Base-by-base conservation (phyloP, 2,329 filamentous ascomycete species). In the Colletotrichum melonis region DNA sequence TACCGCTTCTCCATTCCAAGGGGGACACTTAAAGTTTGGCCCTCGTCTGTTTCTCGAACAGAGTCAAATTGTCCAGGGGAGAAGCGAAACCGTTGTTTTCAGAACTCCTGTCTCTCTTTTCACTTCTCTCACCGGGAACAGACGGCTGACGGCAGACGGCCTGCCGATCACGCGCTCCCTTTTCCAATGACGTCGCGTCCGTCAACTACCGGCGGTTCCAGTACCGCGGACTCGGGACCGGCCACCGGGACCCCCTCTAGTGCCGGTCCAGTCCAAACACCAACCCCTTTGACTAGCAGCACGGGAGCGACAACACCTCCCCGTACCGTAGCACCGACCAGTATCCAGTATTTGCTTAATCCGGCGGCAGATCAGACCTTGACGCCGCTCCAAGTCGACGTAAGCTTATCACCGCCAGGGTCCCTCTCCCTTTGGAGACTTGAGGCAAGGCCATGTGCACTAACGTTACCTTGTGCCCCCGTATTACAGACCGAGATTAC, bases 301-400 rank as follows among this genome's bases (percentile, higher is more conserved):
- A 49, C 57, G 24, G 35, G 42, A 22, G 16, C 42, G 26, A 22
- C 49, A n/a, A 42, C 63, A 58, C 63, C 71, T 14, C 62, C 73
- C 38, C 57, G 52, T 24, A n/a, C 19, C 19, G 16, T 32, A 5
- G 58, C 35, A 1, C 58, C 59, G 65, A 69, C 69, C 30, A 69
- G 65, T 8, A 59, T 64, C 12, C 69, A 75, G 28, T 52, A 65
- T 28, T 42, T 67, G n/a, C 64, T 76, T 11, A 68, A 76, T 30
- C 77, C 77, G 28, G 72, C 73, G 24, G 66, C 70, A 9, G 67
- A 76, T 30, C 74, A 74, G n/a, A 63, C 74, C 46, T 74, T 77
- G 35, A 74, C 72, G 24, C 78, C 78, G 12, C 71, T 79, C 12
- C 77, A 78, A 28, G 76, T 79, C 49, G 78, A 79, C 58, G 78